These are phyloP conservation scores for Globisporangium uncinulatum DNA, from an alignment of 352 stramenopile species.

Conservation along the genomic window DNA sequence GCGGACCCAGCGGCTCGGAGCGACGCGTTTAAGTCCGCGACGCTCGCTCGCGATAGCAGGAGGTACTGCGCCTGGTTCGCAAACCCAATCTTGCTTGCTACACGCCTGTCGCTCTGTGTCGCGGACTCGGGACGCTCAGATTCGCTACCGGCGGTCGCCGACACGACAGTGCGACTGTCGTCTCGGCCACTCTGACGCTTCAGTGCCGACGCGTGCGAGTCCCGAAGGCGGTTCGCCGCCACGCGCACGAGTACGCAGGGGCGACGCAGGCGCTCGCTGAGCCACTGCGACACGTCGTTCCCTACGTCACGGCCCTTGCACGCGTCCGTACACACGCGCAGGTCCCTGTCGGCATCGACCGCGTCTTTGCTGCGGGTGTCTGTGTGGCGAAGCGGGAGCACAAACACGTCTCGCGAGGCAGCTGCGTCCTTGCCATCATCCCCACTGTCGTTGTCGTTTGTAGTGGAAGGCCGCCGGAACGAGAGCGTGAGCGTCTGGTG, in stretches of 20 bases:
- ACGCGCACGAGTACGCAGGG: slow-evolving; percentile 71
- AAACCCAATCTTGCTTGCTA: slow-evolving; percentile 50
- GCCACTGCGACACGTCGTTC: slow-evolving; percentile 51
- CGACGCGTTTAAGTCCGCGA: slow-evolving; percentile 42
- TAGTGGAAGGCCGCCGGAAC: slow-evolving; percentile 11
- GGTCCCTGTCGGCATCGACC: slow-evolving; percentile 18
- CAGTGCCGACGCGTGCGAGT: slow-evolving; percentile 14
- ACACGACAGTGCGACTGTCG: not conserved
- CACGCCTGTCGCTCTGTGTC: not conserved
- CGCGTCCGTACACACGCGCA: slow-evolving; percentile 45
- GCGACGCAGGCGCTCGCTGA: slow-evolving; percentile 53
- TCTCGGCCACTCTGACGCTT: slow-evolving; percentile 2
- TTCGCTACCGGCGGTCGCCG: slow-evolving; percentile 2
- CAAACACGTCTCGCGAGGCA: slow-evolving; percentile 16
- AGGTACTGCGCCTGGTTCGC: slow-evolving; percentile 71
- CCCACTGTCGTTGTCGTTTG: not conserved
- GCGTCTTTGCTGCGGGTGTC: slow-evolving; percentile 15
- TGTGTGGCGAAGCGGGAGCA: slow-evolving; percentile 30
- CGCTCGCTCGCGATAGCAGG: slow-evolving; percentile 52
- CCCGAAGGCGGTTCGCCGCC: slow-evolving; percentile 31
- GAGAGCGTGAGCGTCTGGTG: slow-evolving; percentile 51
- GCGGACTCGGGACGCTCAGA: not conserved
- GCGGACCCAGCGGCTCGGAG: slow-evolving; percentile 27
- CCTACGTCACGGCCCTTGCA: slow-evolving; percentile 52
- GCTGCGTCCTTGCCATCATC: not conserved